Evolutionary conservation across 2,329 filamentous ascomycete genomes (phyloP).

Genomic region (Alternaria triticina): DNA sequence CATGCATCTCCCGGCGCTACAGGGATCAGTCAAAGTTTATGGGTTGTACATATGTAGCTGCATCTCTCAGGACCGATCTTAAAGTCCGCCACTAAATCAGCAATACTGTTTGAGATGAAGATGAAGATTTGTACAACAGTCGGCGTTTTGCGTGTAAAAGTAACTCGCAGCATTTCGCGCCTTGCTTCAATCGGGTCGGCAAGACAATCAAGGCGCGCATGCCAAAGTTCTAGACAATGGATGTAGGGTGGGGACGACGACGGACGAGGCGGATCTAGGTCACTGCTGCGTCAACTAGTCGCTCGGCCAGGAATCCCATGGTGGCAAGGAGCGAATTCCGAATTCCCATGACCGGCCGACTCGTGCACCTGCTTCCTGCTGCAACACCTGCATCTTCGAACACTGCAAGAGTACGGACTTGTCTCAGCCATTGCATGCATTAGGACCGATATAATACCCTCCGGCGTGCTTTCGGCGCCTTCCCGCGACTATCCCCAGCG

Average conservation of each 20-base stretch:
- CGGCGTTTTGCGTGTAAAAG: background rate
- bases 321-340: background rate
- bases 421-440: background rate
- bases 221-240: background rate
- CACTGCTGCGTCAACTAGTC: constrained; percentile 1
- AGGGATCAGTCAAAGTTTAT: background rate
- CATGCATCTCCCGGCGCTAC: background rate
- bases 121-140: background rate
- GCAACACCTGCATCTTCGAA: background rate
- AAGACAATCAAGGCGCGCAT: background rate
- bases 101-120: background rate
- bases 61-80: background rate
- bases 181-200: background rate
- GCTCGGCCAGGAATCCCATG: constrained; percentile 3
- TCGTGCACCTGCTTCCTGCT: background rate
- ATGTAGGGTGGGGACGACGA: background rate
- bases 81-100: background rate
- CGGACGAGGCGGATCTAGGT: background rate
- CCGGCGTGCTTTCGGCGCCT: background rate
- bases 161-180: background rate
- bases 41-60: background rate
- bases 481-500: background rate
- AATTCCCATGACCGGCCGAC: background rate
- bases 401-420: background rate
- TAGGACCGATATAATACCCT: background rate